Base-by-base conservation (phyloP, 495 filamentous ascomycete species). In the Viridothelium virens region DNA sequence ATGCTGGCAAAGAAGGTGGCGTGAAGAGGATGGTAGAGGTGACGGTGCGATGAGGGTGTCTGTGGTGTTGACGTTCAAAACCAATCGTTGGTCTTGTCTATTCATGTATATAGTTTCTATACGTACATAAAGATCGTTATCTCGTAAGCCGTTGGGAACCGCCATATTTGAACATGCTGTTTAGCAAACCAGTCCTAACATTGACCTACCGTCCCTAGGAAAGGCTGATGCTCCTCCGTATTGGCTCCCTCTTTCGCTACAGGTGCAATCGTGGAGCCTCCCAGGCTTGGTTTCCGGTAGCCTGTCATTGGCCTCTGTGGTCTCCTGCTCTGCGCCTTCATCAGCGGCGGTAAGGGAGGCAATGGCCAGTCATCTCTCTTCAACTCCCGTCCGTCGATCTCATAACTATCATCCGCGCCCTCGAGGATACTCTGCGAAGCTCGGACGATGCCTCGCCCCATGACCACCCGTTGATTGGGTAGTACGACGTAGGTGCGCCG, bases 1-100 rank as follows among this genome's bases (percentile, higher is more conserved):
- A 74, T 75, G 72, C 41, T 74, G 56, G 68, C 53, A 6, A 75
- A 75, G 69, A 41, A 47, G n/a, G 70, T 70, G 3, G 5, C 48
- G 18, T 53, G 16, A 53, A 5, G 48, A 14, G 5, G n/a, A 25
- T 5, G 48, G n/a, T 53, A 53, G 41, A 44, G 6, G 7, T 7
- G 14, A 44, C 14, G 41, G 7, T 7, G 41, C 7, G 41, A 44
- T 44, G 25, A 25, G 25, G 25, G 25, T 25, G 25, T 25, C 25
- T 25, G 25, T 25, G 25, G 25, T 25, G 25, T 25, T 25, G 25
- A 25, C 1, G 25, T 25, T 25, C 25, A 25, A 25, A 25, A 25
- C 25, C 25, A 25, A 25, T 25, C 25, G 25, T 25, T 25, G 25
- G 25, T 25, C 25, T 25, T 25, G 25, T 25, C 25, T 25, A 25